phyloP scores from a whole-genome alignment of 352 stramenopile genomes.

The Plasmopara muralis region DNA sequence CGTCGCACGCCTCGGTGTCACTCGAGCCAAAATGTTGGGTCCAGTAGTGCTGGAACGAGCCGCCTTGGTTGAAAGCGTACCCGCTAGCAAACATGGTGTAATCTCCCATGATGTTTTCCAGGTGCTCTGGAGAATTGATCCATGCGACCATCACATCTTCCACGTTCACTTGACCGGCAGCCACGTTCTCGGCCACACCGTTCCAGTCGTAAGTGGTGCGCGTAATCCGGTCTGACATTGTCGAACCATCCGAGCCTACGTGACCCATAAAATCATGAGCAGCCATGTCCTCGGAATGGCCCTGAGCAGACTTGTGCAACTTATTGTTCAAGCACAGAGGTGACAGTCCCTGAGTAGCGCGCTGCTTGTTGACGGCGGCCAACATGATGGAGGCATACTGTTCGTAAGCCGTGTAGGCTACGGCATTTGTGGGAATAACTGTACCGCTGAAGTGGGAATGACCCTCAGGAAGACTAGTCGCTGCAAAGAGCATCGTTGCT shows the following conservation, averaged over 20 bases:
- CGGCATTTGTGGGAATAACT: constrained; percentile 10
- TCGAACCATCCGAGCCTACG: constrained; percentile 32
- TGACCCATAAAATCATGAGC: constrained; percentile 41
- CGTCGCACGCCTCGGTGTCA: constrained; percentile 17
- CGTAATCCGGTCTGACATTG: constrained; percentile 31
- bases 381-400: constrained; percentile 27
- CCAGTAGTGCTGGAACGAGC: constrained; percentile 38
- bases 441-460: too few relatives aligned
- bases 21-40: constrained; percentile 39
- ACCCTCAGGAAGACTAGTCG: too few relatives aligned
- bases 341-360: constrained; percentile 25
- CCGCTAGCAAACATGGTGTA: constrained; percentile 31
- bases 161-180: constrained; percentile 23
- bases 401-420: constrained; percentile 17
- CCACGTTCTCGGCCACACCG: constrained; percentile 28
- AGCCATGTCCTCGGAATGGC: constrained; percentile 35
- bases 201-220: constrained; percentile 36
- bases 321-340: constrained; percentile 36
- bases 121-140: constrained; percentile 23
- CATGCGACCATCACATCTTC: constrained; percentile 27
- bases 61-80: constrained; percentile 24
- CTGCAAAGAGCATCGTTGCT: too few relatives aligned
- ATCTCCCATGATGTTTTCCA: constrained; percentile 23
- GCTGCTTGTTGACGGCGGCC: constrained; percentile 37
- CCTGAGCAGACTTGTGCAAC: constrained; percentile 11